Evolutionary conservation across 345 rosid genomes (phyloP).

Genomic region (Linum trigynum): DNA sequence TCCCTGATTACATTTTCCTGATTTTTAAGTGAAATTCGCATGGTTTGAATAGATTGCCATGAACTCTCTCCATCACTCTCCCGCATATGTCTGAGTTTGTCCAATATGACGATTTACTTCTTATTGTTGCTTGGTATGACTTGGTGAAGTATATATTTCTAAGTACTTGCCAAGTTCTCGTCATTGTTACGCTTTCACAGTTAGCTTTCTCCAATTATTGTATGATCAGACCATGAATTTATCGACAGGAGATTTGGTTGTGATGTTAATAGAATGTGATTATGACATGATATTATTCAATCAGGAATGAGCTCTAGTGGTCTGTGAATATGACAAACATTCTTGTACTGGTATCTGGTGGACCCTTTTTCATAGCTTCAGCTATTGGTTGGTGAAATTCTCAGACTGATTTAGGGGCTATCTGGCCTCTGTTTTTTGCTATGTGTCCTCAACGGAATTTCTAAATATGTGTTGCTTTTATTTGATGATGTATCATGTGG

Average conservation of each 20-base stretch:
- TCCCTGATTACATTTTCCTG: not conserved
- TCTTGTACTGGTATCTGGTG: conserved; percentile 7
- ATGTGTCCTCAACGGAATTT: not conserved
- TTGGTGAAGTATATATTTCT: not conserved
- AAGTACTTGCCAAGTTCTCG: not conserved
- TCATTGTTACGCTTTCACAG: no score
- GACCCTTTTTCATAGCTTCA: not conserved
- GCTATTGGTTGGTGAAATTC: not conserved
- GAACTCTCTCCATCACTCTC: not conserved
- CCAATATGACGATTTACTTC: not conserved
- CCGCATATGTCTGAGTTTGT: not conserved
- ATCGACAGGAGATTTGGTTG: no score
- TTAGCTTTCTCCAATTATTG: no score
- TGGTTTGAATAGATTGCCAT: not conserved
- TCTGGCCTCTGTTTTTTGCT: not conserved
- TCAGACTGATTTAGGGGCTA: not conserved
- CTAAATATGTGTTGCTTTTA: conserved; percentile 4
- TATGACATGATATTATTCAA: conserved; percentile 26
- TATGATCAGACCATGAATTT: no score
- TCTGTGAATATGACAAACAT: no score
- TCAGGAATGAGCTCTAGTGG: conserved; percentile 8
- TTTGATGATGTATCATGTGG: conserved; percentile 2
- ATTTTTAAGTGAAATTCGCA: not conserved
- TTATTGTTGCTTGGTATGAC: not conserved
- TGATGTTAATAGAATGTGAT: no score